Base-by-base conservation (phyloP, 805 yeast genomes). In the Jamesozyma piceae region DNA sequence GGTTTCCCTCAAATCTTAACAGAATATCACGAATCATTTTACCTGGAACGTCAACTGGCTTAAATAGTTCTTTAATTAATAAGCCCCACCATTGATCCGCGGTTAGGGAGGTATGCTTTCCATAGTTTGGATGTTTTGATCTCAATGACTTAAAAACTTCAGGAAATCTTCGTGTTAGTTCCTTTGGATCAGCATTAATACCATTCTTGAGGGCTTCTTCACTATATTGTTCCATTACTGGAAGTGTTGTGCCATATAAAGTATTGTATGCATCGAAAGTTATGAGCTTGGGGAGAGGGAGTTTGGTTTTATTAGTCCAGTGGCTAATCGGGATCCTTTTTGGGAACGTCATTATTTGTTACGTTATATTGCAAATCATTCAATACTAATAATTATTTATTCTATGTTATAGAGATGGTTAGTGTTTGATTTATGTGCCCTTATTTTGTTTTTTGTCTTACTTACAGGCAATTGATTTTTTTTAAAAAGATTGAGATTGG, bases 201-300 rank as follows among this genome's bases (percentile, higher is more conserved):
- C 78, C 78, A 54, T 69, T 69, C 36, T 66, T 66, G 5, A 53
- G 40, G 0, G 77, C 77, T 4, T 78, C 69, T 2, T 63, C 56
- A 35, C 69, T 63, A 52, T 82, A 82, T 47, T 74, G 80, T n/a
- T 64, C 59, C 33, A 73, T 59, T 0, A 81, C 72, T 0, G 83
- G 75, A 24, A 62, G 61, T 17, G 64, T 66, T 2, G 88, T 82
- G 0, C 73, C 64, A 54, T 78, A 80, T 8, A 82, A 57, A 0
- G 89, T 82, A 35, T 76, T 78, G 60, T 78, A 82, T 0, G 80
- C 83, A 58, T 82, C 90, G 42, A 81, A 70, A 1, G 87, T 75
- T 0, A 82, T 60, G 3, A 79, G 55, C 32, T 63, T 64, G 5
- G 80, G 78, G 13, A 38, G 28, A n/a, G 38, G 35, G 10, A 46